These are phyloP conservation scores for Cladophialophora bantiana DNA, from an alignment of 2,329 filamentous ascomycete species.

Conservation along the genomic window DNA sequence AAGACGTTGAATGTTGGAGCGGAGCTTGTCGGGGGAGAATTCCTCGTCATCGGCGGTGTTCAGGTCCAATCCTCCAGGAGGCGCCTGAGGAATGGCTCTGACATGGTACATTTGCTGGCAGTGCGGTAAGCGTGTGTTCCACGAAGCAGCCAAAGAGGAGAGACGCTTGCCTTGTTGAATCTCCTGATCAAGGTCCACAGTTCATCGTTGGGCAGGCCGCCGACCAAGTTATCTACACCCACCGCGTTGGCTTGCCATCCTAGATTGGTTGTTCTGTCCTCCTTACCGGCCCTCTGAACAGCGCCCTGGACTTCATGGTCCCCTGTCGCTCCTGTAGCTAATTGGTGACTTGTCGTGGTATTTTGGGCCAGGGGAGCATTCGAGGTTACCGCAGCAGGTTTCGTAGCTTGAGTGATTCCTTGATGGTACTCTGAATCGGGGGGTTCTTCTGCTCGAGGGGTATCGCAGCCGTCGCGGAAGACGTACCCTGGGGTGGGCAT, in stretches of 20 bases:
- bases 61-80: slow-evolving; percentile 75
- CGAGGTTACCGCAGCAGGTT: slow-evolving; percentile 27
- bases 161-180: slow-evolving; percentile 70
- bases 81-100: slow-evolving; percentile 67
- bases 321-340: slow-evolving; percentile 53
- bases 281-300: slow-evolving; percentile 57
- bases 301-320: slow-evolving; percentile 55
- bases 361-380: slow-evolving; percentile 39
- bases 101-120: slow-evolving; percentile 71
- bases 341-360: slow-evolving; percentile 53
- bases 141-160: slow-evolving; percentile 1
- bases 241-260: slow-evolving; percentile 66
- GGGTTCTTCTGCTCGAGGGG: slow-evolving; percentile 40
- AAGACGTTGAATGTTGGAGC: slow-evolving; percentile 77
- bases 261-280: slow-evolving; percentile 66
- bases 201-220: slow-evolving; percentile 74
- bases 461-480: slow-evolving; percentile 44
- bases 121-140: slow-evolving; percentile 39
- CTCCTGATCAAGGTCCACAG: slow-evolving; percentile 74
- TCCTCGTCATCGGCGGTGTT: slow-evolving; percentile 83
- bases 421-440: slow-evolving; percentile 34
- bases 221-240: slow-evolving; percentile 67
- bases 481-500: slow-evolving; percentile 46
- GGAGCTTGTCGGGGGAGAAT: slow-evolving; percentile 82
- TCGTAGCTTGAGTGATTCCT: slow-evolving; percentile 33